Conservation (phyloP, 306 rosid genomes). For the Begonia peltatifolia region DNA sequence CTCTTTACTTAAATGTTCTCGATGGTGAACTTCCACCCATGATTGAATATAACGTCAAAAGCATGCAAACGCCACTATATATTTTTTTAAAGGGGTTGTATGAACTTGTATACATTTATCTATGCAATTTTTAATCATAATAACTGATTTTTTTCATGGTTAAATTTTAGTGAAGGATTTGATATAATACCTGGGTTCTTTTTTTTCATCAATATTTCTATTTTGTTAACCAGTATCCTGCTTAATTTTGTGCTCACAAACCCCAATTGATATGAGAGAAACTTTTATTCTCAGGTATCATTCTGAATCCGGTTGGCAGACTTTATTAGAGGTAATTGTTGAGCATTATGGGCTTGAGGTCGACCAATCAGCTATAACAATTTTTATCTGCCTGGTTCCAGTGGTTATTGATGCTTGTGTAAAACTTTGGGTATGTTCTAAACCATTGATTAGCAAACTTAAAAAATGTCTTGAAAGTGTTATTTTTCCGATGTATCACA, state of each 20-base stretch:
- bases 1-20: constrained; percentile 1
- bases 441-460: background rate
- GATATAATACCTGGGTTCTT: too few relatives aligned
- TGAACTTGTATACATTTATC: background rate
- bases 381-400: constrained; percentile 72
- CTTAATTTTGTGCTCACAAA: too few relatives aligned
- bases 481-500: too few relatives aligned
- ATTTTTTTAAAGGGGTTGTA: too few relatives aligned
- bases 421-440: constrained; percentile 78
- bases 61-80: too few relatives aligned
- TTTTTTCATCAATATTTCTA: too few relatives aligned
- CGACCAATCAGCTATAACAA: constrained; percentile 58
- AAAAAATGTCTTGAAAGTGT: too few relatives aligned
- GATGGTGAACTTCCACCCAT: background rate
- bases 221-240: too few relatives aligned
- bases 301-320: constrained; percentile 97
- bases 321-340: constrained; percentile 59
- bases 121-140: background rate
- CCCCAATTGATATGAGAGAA: background rate
- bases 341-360: constrained; percentile 85
- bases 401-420: constrained; percentile 78
- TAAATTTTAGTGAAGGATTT: too few relatives aligned
- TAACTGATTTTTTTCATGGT: too few relatives aligned
- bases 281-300: constrained; percentile 63
- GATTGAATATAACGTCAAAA: background rate